These are phyloP conservation scores for Pichia deserticola DNA, from an alignment of 805 yeast genomes.

Conservation along the genomic window DNA sequence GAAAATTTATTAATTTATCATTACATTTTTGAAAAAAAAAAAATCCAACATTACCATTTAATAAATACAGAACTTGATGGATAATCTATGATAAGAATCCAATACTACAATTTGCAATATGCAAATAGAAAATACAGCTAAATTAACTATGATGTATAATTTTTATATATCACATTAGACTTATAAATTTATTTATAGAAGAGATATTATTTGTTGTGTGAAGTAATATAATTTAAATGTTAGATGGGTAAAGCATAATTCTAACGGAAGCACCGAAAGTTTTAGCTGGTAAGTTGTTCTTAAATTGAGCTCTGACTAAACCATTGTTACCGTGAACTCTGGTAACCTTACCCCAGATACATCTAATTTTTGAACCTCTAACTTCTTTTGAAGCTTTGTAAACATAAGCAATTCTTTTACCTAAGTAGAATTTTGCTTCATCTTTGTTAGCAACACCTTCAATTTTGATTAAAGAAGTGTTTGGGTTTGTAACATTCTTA, in stretches of 20 bases:
- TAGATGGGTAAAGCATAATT: conserved; percentile 99
- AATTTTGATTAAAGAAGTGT: conserved; percentile 91
- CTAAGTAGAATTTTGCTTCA: conserved; percentile 98
- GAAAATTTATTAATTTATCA: too few relatives aligned
- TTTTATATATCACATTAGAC: conserved; percentile 13
- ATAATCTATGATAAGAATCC: too few relatives aligned
- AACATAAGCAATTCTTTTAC: conserved; percentile 98
- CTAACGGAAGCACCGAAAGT: conserved; percentile 99
- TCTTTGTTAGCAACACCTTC: conserved; percentile 90
- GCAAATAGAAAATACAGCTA: conserved; percentile 3
- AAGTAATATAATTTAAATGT: conserved; percentile 59
- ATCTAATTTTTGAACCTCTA: conserved; percentile 98
- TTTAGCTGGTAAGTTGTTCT: conserved; percentile 98
- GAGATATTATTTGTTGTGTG: conserved; percentile 6
- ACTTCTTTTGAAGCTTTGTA: conserved; percentile 98
- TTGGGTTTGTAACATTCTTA: conserved; percentile 96
- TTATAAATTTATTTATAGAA: conserved; percentile 16
- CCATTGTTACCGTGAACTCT: conserved; percentile 99
- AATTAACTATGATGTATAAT: conserved; percentile 5
- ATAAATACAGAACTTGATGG: too few relatives aligned
- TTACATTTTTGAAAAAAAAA: too few relatives aligned
- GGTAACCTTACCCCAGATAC: conserved; percentile 98
- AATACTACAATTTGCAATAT: too few relatives aligned
- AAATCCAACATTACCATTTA: too few relatives aligned
- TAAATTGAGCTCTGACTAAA: conserved; percentile 97